Evolutionary conservation across 768 basidiomycete genomes (phyloP).

Genomic region (Pleurotus citrinopileatus): DNA sequence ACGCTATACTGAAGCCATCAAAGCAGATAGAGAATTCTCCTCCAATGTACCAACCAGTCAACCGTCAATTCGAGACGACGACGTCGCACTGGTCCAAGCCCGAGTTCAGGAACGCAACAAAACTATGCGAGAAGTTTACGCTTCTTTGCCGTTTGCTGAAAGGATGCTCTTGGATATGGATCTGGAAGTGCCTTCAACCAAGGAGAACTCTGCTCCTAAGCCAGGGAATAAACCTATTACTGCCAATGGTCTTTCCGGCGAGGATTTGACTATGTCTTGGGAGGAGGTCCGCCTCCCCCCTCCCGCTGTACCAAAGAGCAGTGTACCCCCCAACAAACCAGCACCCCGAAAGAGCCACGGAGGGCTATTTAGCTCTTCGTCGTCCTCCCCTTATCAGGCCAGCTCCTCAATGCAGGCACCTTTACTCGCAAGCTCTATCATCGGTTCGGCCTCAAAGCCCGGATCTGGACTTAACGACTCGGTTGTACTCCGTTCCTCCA

Average conservation of each 20-base stretch:
- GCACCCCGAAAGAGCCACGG: background rate
- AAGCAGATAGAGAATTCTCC: constrained; percentile 65
- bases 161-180: constrained; percentile 60
- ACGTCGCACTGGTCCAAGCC: constrained; percentile 33
- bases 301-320: background rate
- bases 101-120: constrained; percentile 51
- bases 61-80: constrained; percentile 14
- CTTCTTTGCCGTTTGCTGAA: constrained; percentile 60
- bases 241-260: constrained; percentile 5
- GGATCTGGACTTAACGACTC: background rate
- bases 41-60: constrained; percentile 30
- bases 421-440: constrained; percentile 13
- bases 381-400: background rate
- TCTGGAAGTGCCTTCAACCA: constrained; percentile 31
- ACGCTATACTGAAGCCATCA: constrained; percentile 68
- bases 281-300: constrained; percentile 9
- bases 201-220: constrained; percentile 5
- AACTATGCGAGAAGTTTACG: constrained; percentile 70
- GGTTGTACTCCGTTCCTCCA: background rate
- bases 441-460: background rate
- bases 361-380: constrained; percentile 3
- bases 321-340: background rate
- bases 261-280: constrained; percentile 20
- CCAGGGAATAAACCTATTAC: constrained; percentile 6
- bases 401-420: background rate